Percentiles rank a stretch among this genome's conserved stretches.
These are phyloP conservation scores for Cercospora sp. DNA, from an alignment of 2,329 filamentous ascomycete species.

Conservation along the genomic window DNA sequence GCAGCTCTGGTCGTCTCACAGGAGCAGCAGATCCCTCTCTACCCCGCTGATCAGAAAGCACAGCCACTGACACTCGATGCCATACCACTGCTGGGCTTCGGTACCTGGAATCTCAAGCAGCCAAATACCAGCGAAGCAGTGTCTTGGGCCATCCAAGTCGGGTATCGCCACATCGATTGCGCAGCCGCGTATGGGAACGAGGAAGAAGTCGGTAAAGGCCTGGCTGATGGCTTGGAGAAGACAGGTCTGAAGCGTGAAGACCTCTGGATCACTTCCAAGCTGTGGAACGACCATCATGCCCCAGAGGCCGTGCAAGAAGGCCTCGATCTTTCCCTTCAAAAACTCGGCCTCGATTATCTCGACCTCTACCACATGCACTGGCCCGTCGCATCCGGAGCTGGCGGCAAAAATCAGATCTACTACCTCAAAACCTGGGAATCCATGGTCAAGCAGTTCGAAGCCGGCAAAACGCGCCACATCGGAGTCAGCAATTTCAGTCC, in stretches of 20 bases:
- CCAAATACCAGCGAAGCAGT: conserved; percentile 42
- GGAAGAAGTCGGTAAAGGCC: conserved; percentile 47
- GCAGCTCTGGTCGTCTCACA: conserved; percentile 27
- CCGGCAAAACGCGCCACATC: conserved; percentile 34
- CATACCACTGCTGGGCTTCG: conserved; percentile 42
- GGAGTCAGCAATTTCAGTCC: conserved; percentile 39
- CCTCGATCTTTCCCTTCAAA: conserved; percentile 43
- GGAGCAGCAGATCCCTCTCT: conserved; percentile 32
- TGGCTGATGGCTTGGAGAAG: conserved; percentile 40
- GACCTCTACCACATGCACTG: conserved; percentile 52
- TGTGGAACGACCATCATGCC: conserved; percentile 44
- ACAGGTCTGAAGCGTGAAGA: conserved; percentile 39
- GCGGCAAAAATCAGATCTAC: conserved; percentile 28
- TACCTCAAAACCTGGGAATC: conserved; percentile 37
- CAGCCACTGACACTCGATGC: conserved; percentile 32
- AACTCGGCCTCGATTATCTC: conserved; percentile 45
- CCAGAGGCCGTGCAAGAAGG: conserved; percentile 34
- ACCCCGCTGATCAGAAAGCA: conserved; percentile 15
- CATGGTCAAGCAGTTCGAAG: conserved; percentile 33
- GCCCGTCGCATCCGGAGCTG: conserved; percentile 38
- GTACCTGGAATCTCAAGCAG: conserved; percentile 42
- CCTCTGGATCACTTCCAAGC: conserved; percentile 40
- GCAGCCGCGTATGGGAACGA: conserved; percentile 50
- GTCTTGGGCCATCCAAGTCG: conserved; percentile 46
- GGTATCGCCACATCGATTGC: conserved; percentile 58